Conservation (phyloP, 1,284 basidiomycete species). For the Trametes polyzona region DNA sequence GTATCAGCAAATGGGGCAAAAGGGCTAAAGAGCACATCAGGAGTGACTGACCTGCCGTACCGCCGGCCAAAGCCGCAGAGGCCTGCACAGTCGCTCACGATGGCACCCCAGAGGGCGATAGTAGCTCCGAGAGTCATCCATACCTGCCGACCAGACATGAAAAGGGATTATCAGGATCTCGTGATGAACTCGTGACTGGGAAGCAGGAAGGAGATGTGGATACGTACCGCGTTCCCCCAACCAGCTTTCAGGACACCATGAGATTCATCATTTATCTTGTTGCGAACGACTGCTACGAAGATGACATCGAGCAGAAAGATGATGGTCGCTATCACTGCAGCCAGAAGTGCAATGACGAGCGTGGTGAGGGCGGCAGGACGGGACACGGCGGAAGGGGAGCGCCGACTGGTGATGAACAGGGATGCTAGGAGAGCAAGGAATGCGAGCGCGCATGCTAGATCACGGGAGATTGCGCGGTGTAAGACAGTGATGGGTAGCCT, state of each 20-base stretch:
- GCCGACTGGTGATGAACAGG: slow-evolving; percentile 48
- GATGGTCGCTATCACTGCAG: slow-evolving; percentile 51
- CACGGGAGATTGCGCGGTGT: slow-evolving; percentile 8
- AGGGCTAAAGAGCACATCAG: background rate
- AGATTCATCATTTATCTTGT: slow-evolving; percentile 45
- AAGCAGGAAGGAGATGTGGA: slow-evolving; percentile 1
- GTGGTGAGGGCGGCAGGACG: slow-evolving; percentile 33
- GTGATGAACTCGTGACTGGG: slow-evolving; percentile 1
- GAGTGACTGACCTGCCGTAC: slow-evolving; percentile 7
- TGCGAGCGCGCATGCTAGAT: slow-evolving; percentile 52
- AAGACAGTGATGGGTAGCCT: slow-evolving; percentile 1
- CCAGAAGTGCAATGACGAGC: slow-evolving; percentile 30
- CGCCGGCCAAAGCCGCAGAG: slow-evolving; percentile 28
- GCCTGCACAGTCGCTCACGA: slow-evolving; percentile 45
- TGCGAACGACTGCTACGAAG: slow-evolving; percentile 49
- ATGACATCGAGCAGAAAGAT: slow-evolving; percentile 60
- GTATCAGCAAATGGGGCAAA: background rate
- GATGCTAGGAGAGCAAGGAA: slow-evolving; percentile 56
- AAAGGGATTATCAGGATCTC: slow-evolving; percentile 5
- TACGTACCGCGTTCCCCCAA: slow-evolving; percentile 54
- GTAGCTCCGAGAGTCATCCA: slow-evolving; percentile 58
- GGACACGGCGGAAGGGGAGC: slow-evolving; percentile 27
- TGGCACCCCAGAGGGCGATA: slow-evolving; percentile 51
- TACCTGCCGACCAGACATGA: slow-evolving; percentile 39
- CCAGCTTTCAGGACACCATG: slow-evolving; percentile 44